phyloP scores from a whole-genome alignment of 2,329 filamentous ascomycete genomes.

The Xylariaceae sp. region DNA sequence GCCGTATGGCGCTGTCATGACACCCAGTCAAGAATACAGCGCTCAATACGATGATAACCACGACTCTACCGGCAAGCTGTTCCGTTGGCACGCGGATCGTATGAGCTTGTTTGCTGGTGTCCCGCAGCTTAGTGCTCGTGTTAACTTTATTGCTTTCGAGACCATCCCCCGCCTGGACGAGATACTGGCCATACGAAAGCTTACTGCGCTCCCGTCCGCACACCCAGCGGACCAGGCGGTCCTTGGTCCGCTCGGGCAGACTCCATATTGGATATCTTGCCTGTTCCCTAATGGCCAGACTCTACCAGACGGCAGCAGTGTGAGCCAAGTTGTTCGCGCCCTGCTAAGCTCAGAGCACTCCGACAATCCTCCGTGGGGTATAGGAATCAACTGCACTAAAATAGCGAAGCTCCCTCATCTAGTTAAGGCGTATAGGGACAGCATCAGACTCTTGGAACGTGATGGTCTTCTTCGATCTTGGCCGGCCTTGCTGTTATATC shows the following conservation, averaged over 20 bases:
- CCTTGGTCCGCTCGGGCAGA: constrained; percentile 17
- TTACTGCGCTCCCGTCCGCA: constrained; percentile 31
- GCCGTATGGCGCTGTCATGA: constrained; percentile 62
- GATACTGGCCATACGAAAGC: constrained; percentile 50
- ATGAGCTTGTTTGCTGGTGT: constrained; percentile 46
- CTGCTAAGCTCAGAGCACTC: constrained; percentile 24
- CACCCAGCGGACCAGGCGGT: constrained; percentile 22
- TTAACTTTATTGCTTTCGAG: constrained; percentile 58
- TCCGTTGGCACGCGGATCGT: constrained; percentile 53
- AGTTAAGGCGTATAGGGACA: constrained; percentile 50
- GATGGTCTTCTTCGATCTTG: constrained; percentile 34
- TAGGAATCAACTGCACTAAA: constrained; percentile 67
- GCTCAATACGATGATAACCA: constrained; percentile 53
- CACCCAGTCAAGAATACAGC: constrained; percentile 60
- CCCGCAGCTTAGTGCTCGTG: constrained; percentile 34
- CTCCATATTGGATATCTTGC: constrained; percentile 57
- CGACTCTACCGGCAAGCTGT: constrained; percentile 39
- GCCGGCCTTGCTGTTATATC: constrained; percentile 59
- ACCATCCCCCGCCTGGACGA: constrained; percentile 61
- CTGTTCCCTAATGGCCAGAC: constrained; percentile 53
- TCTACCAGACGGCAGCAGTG: constrained; percentile 52
- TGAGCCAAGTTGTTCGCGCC: constrained; percentile 38
- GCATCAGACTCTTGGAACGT: constrained; percentile 36
- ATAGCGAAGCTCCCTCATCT: constrained; percentile 55
- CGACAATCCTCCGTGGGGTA: constrained; percentile 47